Evolutionary conservation across 192 early-diverging fungal genomes (phyloP).

Genomic region (Powellomyces hirtus): DNA sequence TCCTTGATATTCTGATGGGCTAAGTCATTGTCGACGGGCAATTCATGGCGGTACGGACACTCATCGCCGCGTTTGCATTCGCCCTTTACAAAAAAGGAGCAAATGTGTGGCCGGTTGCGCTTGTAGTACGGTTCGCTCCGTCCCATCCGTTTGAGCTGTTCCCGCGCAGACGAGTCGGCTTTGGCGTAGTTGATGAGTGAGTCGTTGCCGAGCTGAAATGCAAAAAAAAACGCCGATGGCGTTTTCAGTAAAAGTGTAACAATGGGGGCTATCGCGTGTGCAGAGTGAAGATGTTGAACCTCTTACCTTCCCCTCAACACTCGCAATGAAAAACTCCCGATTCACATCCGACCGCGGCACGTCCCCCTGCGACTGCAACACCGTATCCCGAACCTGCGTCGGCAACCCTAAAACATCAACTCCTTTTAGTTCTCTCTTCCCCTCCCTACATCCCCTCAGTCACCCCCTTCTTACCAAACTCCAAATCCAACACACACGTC

Average conservation of each 20-base stretch:
- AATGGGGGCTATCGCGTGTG: neutral
- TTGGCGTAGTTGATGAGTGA: constrained; percentile 67
- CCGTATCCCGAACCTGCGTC: constrained; percentile 88
- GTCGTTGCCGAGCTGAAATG: constrained; percentile 47
- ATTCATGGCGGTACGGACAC: constrained; percentile 94
- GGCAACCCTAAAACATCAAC: constrained; percentile 65
- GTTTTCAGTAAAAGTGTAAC: no score
- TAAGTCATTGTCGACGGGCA: constrained; percentile 80
- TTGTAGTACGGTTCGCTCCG: constrained; percentile 89
- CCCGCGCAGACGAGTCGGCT: constrained; percentile 68
- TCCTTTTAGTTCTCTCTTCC: no score
- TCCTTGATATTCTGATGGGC: constrained; percentile 92
- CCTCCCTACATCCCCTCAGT: no score
- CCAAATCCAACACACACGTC: constrained; percentile 94
- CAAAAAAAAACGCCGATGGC: no score
- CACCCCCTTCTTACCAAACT: constrained; percentile 57
- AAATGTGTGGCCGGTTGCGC: constrained; percentile 86
- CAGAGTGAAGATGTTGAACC: neutral
- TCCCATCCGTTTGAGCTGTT: constrained; percentile 74
- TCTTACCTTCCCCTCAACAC: constrained; percentile 60
- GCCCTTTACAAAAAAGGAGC: constrained; percentile 93
- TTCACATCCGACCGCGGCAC: constrained; percentile 86
- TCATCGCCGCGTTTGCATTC: constrained; percentile 91
- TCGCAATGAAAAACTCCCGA: constrained; percentile 82
- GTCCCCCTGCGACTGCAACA: constrained; percentile 69